Evolutionary conservation across 495 filamentous ascomycete species (phyloP).

Genomic region (Umbilicaria muhlenbergii): DNA sequence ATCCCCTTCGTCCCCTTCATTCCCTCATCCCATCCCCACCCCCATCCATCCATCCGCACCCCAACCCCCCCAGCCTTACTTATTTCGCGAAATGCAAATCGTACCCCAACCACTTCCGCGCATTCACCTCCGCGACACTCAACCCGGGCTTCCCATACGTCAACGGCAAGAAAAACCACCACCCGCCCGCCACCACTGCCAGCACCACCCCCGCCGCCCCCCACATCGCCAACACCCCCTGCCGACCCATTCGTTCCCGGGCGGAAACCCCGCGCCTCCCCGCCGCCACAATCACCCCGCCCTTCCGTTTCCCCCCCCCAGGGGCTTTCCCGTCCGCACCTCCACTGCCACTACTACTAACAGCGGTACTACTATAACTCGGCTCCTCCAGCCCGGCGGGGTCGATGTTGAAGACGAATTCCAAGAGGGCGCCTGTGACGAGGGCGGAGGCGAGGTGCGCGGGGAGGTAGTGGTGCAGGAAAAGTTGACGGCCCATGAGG

Average conservation of each 20-base stretch:
- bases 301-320: conserved; percentile 29
- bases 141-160: conserved; percentile 95
- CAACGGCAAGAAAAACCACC: conserved; percentile 84
- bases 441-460: conserved; percentile 86
- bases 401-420: conserved; percentile 91
- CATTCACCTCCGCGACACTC: conserved; percentile 59
- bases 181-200: conserved; percentile 53
- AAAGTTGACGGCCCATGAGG: conserved; percentile 61
- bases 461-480: conserved; percentile 66
- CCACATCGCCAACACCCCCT: conserved; percentile 67
- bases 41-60: not conserved
- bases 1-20: not conserved
- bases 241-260: conserved; percentile 62
- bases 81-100: conserved; percentile 99
- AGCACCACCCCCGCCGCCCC: conserved; percentile 57
- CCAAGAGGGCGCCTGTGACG: conserved; percentile 86
- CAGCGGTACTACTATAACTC: conserved; percentile 18
- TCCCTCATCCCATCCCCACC: not conserved
- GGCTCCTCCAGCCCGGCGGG: conserved; percentile 37
- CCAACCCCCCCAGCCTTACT: conserved; percentile 1
- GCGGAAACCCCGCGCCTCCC: conserved; percentile 46
- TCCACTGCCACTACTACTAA: conserved; percentile 13
- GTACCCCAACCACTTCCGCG: conserved; percentile 90
- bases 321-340: conserved; percentile 27
- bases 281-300: conserved; percentile 11